Conservation (phyloP, 768 basidiomycete genomes). For the Rhodotorula kratochvilovae region DNA sequence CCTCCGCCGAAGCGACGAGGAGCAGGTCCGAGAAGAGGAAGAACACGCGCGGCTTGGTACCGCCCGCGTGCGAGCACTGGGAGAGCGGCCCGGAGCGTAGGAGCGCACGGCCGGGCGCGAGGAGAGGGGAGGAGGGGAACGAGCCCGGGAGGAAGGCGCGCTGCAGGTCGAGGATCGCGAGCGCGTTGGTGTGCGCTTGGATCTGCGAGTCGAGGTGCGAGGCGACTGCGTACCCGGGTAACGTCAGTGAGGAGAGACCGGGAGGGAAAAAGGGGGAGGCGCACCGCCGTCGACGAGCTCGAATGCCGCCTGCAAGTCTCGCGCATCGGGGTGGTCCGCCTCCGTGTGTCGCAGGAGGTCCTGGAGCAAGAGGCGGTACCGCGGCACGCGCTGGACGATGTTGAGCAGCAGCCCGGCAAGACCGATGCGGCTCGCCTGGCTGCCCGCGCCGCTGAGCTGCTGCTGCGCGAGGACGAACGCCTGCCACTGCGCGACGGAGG, state of each 20-base stretch:
- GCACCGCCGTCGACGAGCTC: conserved; percentile 38
- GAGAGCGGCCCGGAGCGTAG: conserved; percentile 55
- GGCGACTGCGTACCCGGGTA: conserved; percentile 33
- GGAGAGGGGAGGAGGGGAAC: conserved; percentile 63
- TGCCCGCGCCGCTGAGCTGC: neutral
- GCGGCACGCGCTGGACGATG: conserved; percentile 42
- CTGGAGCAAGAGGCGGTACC: conserved; percentile 38
- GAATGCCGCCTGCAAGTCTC: conserved; percentile 26
- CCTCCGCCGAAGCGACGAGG: conserved; percentile 50
- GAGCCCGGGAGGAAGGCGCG: conserved; percentile 59
- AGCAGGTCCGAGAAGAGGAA: conserved; percentile 77
- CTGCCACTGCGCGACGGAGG: neutral
- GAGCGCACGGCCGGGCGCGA: conserved; percentile 73
- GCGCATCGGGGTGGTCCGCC: conserved; percentile 30
- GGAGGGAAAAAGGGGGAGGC: neutral
- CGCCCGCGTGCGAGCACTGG: conserved; percentile 37
- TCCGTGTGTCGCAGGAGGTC: conserved; percentile 40
- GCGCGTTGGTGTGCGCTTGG: conserved; percentile 63
- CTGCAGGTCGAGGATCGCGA: conserved; percentile 71
- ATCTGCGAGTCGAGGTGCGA: conserved; percentile 40
- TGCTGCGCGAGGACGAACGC: conserved; percentile 2
- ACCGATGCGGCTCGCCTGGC: conserved; percentile 22
- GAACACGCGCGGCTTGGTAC: conserved; percentile 62
- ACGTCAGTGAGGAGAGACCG: neutral
- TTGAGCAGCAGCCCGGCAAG: conserved; percentile 39